Evolutionary conservation across 1,139 yeast genomes (phyloP).

Genomic region (Kluyveromyces marxianus): DNA sequence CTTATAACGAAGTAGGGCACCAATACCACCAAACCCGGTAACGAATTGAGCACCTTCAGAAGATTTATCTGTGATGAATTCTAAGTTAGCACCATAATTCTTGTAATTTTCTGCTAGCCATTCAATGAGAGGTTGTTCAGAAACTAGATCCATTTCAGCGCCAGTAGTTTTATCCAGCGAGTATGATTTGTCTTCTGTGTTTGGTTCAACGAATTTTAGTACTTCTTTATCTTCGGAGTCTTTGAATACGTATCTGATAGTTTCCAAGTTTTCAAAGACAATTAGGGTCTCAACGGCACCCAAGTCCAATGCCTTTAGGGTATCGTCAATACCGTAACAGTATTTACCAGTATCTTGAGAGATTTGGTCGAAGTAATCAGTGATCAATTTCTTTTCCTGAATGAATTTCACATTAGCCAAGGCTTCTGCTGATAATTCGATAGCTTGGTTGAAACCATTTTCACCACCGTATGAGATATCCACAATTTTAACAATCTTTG

Average conservation of each 20-base stretch:
- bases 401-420: conserved; percentile 93
- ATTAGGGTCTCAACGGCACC: conserved; percentile 93
- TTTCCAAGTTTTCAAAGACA: conserved; percentile 86
- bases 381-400: conserved; percentile 93
- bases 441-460: conserved; percentile 98
- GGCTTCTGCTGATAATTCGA: conserved; percentile 93
- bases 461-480: conserved; percentile 99
- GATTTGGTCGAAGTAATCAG: conserved; percentile 88
- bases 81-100: conserved; percentile 88
- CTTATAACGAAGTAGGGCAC: conserved; percentile 91
- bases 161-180: conserved; percentile 80
- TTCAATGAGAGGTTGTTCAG: conserved; percentile 80
- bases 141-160: conserved; percentile 76
- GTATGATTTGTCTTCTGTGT: conserved; percentile 67
- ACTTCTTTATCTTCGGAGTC: conserved; percentile 76
- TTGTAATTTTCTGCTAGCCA: conserved; percentile 97
- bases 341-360: conserved; percentile 94
- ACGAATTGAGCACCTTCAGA: conserved; percentile 98
- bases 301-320: conserved; percentile 87
- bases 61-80: conserved; percentile 92
- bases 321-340: conserved; percentile 96
- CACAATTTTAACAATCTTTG: conserved; percentile 83
- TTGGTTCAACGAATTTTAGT: conserved; percentile 65
- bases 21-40: conserved; percentile 97
- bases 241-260: conserved; percentile 74